These are phyloP conservation scores for Fusarium equiseti DNA, from an alignment of 2,329 filamentous ascomycete genomes.

Conservation along the genomic window DNA sequence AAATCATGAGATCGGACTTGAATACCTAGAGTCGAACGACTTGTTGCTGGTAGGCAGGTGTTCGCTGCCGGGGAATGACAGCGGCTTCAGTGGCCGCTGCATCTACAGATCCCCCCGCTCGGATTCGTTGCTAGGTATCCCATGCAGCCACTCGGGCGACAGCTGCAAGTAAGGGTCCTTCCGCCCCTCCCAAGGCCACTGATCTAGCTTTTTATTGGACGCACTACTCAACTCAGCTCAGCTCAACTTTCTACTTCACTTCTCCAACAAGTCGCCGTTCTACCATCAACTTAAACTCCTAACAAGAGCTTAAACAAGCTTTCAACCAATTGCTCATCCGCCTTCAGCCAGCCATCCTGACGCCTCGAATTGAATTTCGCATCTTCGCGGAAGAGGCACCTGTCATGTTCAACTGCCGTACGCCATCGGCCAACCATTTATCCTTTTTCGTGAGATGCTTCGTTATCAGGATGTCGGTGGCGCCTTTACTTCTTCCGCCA, in stretches of 20 bases:
- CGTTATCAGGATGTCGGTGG: conserved; percentile 4
- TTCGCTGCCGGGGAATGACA: neutral
- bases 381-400: conserved; percentile 21
- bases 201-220: conserved; percentile 4
- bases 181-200: conserved; percentile 6
- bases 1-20: neutral
- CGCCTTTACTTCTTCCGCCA: conserved; percentile 4
- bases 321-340: conserved; percentile 8
- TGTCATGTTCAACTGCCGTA: conserved; percentile 30
- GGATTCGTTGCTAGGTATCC: neutral
- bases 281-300: conserved; percentile 2
- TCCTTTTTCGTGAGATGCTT: neutral
- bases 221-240: neutral
- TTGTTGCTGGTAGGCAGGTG: neutral
- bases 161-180: conserved; percentile 18
- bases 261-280: neutral
- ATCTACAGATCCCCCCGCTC: neutral
- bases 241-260: neutral
- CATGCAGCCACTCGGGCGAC: neutral
- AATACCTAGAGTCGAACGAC: neutral
- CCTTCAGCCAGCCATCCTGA: conserved; percentile 20
- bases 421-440: conserved; percentile 2
- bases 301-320: conserved; percentile 19
- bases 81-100: neutral
- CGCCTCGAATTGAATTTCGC: conserved; percentile 17